phyloP scores from a whole-genome alignment of 164 flowering plant species.

The Vitis labrusca region DNA sequence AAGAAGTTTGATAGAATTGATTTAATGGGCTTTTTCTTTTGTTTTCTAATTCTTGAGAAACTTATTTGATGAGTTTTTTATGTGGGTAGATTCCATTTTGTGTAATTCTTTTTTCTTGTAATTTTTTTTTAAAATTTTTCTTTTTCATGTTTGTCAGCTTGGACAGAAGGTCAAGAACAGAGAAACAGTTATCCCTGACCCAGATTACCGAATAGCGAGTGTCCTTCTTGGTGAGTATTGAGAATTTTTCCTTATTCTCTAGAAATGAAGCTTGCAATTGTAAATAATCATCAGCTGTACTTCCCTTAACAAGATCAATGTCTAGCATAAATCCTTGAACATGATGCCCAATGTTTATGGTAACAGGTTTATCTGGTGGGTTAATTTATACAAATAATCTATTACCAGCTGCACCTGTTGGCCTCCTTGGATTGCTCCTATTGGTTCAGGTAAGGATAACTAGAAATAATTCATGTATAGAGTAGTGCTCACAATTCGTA shows the following conservation, averaged over 20 bases:
- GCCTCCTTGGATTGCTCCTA: conserved; percentile 82
- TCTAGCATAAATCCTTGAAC: background rate
- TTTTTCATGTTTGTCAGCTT: conserved; percentile 37
- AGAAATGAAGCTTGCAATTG: background rate
- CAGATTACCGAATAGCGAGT: conserved; percentile 82
- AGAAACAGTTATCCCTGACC: conserved; percentile 80
- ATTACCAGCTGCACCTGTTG: conserved; percentile 76
- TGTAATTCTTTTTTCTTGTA: background rate
- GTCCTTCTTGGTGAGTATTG: conserved; percentile 65
- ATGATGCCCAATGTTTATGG: background rate
- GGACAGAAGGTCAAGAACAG: conserved; percentile 47
- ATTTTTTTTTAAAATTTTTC: background rate
- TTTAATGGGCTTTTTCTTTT: background rate
- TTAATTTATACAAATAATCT: conserved; percentile 72
- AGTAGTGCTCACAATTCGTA: background rate
- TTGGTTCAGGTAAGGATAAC: conserved; percentile 63
- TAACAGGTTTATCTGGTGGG: conserved; percentile 81
- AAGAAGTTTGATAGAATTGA: background rate
- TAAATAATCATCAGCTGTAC: background rate
- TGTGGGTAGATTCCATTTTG: background rate
- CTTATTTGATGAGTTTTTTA: background rate
- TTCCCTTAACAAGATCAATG: too few relatives aligned
- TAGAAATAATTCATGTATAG: background rate
- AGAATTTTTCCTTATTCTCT: background rate
- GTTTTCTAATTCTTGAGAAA: background rate